Evolutionary conservation across 1,284 basidiomycete species (phyloP), one percentile per base, ranked within the genome.

Genomic region (Papiliotrema nemorosa): DNA sequence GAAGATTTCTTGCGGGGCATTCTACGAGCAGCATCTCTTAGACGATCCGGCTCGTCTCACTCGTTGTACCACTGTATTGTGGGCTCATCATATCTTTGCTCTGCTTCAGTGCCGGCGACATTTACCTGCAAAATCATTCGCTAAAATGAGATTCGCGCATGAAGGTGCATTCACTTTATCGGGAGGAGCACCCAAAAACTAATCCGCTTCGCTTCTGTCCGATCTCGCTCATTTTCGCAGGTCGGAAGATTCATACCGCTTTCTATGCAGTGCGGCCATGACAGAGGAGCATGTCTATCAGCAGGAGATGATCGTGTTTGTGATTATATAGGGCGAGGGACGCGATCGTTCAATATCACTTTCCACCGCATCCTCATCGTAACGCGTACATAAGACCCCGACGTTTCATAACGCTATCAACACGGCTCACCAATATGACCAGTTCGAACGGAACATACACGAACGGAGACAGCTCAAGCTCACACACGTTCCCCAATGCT

Each of bases 401-500:
- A n/a, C 14, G 21, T 20, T 36, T 36, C n/a, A 16, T 36, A 36
- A 6, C n/a, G 6, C 35, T 36, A 16, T 5, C 35, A 36, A 36
- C n/a, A 5, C 35, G n/a, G 14, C 35, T 20, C 31, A 34, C 35
- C 35, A 36, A 5, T 5, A 36, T 36, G 35, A 36, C 35, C 14
- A 36, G 6, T 20, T 36, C 35, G 5, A 36, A 36, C 35, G 35
- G 35, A n/a, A n/a, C n/a, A n/a, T n/a, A n/a, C n/a, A n/a, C n/a
- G n/a, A n/a, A n/a, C n/a, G n/a, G n/a, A n/a, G n/a, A n/a, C n/a
- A n/a, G n/a, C n/a, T n/a, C n/a, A n/a, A n/a, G n/a, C 35, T 36
- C 35, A n/a, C 4, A 16, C 35, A n/a, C 35, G 5, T 44, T 34
- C 34, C 45, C 63, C 35, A 67, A 61, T 12, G 59, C 64, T 27